Conservation (phyloP, 2,329 filamentous ascomycete species). For the Cordyceps pruinosa region DNA sequence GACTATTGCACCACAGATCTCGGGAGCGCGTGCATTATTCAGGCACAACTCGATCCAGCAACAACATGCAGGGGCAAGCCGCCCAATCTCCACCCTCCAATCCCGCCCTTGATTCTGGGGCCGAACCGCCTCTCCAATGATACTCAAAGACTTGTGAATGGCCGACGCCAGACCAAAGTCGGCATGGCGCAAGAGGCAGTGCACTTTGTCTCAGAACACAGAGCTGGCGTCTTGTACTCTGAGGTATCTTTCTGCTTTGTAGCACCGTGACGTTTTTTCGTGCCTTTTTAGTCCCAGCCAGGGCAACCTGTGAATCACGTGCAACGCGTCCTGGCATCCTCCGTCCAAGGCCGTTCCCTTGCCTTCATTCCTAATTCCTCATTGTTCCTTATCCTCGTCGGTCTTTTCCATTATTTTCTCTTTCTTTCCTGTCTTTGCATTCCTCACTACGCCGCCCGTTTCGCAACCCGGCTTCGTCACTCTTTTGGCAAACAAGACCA, state of each 20-base stretch:
- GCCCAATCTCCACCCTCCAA: not conserved
- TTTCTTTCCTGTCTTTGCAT: not conserved
- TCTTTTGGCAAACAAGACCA: not conserved
- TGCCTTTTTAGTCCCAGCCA: not conserved
- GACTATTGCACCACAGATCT: not conserved
- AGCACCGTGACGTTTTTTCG: not conserved
- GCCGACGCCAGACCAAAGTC: not conserved
- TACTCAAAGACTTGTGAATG: too few species aligned
- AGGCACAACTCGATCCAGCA: not conserved
- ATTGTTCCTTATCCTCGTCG: not conserved
- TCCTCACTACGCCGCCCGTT: slow-evolving; percentile 6
- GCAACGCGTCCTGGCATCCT: not conserved
- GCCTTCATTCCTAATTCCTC: not conserved
- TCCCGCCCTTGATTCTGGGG: not conserved
- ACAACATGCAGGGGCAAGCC: not conserved
- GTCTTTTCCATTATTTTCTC: not conserved
- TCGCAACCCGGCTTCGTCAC: not conserved
- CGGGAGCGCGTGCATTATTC: not conserved
- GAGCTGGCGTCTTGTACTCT: not conserved
- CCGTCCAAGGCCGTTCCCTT: not conserved
- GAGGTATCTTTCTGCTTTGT: not conserved
- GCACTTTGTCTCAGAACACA: slow-evolving; percentile 2
- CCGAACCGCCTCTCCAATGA: not conserved
- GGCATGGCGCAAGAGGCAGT: slow-evolving; percentile 5
- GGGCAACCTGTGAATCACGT: slow-evolving; percentile 2